Evolutionary conservation across 495 filamentous ascomycete genomes (phyloP), one percentile per base, ranked within the genome.

Genomic region (Podospora australis): DNA sequence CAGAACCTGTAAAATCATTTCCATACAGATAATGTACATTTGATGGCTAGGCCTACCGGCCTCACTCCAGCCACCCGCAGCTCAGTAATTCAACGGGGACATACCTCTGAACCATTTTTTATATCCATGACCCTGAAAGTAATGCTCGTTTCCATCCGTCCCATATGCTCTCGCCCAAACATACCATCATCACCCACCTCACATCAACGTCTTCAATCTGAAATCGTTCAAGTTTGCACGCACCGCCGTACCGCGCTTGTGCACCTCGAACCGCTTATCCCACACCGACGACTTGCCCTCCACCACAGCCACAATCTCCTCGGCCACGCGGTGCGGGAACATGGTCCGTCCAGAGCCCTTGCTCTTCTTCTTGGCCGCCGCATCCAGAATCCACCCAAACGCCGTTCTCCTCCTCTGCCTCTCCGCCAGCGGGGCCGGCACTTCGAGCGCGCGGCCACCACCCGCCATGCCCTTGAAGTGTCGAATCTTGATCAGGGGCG

Each of bases 341-440:
- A 75, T 70, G 39, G 64, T 67, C 14, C 73, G 71, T 10, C 83
- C 84, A 54, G 76, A 80, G 1, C 80, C 82, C 39, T 70, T 74
- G 49, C 78, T 82, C 41, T 72, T 73, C 63, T 81, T 81, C 73
- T 86, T 89, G 43, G 75, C 74, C 28, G 86, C 88, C 3, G 80
- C 79, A 56, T 88, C 85, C 40, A 95, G 67, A 49, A 98, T 95
- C 92, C 92, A 98, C 60, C 71, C 66, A 38, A 96, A 78, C 7
- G 91, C 92, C 21, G 68, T 67, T 26, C 90, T 70, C 38, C 92
- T 78, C 42, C 92, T 80, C 67, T 94, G 84, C 47, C 87, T 72
- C 52, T 81, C 63, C 0, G 70, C 67, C 20, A 97, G 71, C 2
- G 92, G 92, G 23, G 83, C 72, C 0, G 92, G 92, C 26, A 96